These are phyloP conservation scores for Kodamaea derodonti DNA, from an alignment of 1,139 yeast genomes.

Conservation along the genomic window DNA sequence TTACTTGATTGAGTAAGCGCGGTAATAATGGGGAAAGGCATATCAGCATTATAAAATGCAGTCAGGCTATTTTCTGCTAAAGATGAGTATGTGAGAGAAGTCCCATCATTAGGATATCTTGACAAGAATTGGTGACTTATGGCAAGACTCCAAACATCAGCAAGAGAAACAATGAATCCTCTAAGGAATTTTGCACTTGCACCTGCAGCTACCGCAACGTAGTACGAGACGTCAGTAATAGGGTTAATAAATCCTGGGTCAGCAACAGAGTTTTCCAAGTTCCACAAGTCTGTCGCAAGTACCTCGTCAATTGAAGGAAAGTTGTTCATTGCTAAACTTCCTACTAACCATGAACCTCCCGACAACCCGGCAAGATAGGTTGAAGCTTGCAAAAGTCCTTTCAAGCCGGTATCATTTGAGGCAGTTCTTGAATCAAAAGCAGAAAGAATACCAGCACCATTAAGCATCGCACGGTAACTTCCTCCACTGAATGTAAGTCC, in stretches of 20 bases:
- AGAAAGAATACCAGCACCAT: slow-evolving; percentile 80
- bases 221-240: slow-evolving; percentile 13
- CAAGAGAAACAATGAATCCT: slow-evolving; percentile 15
- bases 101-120: slow-evolving; percentile 13
- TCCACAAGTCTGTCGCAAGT: slow-evolving; percentile 16
- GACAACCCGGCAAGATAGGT: slow-evolving; percentile 22
- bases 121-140: slow-evolving; percentile 19
- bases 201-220: slow-evolving; percentile 8
- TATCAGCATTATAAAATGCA: slow-evolving; percentile 11
- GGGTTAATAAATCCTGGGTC: slow-evolving; percentile 38
- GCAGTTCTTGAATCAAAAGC: slow-evolving; percentile 77
- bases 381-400: slow-evolving; percentile 19
- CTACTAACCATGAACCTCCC: slow-evolving; percentile 22
- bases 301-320: slow-evolving; percentile 16
- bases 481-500: slow-evolving; percentile 90
- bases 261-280: slow-evolving; percentile 34
- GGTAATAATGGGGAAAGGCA: slow-evolving; percentile 20
- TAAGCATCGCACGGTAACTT: slow-evolving; percentile 85
- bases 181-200: slow-evolving; percentile 14
- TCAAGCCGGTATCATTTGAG: slow-evolving; percentile 23
- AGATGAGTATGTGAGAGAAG: slow-evolving; percentile 27
- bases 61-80: slow-evolving; percentile 12
- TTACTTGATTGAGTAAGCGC: slow-evolving; percentile 17
- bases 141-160: slow-evolving; percentile 21
- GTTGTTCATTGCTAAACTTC: slow-evolving; percentile 15